Evolutionary conservation across 108 stramenopile genomes (phyloP).

Genomic region (Fragilariopsis cylindrus): DNA sequence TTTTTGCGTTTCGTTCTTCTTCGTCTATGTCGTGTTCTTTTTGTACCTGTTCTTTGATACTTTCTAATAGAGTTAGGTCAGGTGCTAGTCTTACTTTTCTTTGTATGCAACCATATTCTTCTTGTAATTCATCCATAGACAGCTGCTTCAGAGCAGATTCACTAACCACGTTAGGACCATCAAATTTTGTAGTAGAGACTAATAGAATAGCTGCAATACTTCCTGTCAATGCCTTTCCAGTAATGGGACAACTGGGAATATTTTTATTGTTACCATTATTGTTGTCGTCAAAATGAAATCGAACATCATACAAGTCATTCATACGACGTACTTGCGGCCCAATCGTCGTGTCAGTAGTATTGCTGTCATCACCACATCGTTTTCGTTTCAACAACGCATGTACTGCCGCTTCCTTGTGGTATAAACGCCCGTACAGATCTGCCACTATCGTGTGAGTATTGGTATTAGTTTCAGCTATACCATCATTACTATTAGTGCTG

Average conservation of each 20-base stretch:
- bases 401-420: constrained; percentile 74
- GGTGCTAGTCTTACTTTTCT: constrained; percentile 70
- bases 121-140: constrained; percentile 50
- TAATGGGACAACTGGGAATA: constrained; percentile 63
- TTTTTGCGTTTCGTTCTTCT: constrained; percentile 32
- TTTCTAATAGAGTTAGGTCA: constrained; percentile 39
- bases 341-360: constrained; percentile 1
- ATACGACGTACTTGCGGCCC: constrained; percentile 64
- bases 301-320: constrained; percentile 68
- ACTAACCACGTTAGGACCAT: constrained; percentile 62
- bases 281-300: constrained; percentile 45
- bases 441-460: constrained; percentile 49
- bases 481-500: not conserved
- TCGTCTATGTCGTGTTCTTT: constrained; percentile 38
- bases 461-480: not conserved
- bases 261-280: not conserved
- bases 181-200: constrained; percentile 41
- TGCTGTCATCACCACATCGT: not conserved
- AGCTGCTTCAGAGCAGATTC: constrained; percentile 70
- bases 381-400: constrained; percentile 65
- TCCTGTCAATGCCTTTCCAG: constrained; percentile 68
- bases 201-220: constrained; percentile 51
- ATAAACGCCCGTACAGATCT: constrained; percentile 72
- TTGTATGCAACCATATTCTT: constrained; percentile 71
- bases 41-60: constrained; percentile 42